Conservation (phyloP, 2,329 filamentous ascomycete genomes). For the Colletotrichum chrysophilum region DNA sequence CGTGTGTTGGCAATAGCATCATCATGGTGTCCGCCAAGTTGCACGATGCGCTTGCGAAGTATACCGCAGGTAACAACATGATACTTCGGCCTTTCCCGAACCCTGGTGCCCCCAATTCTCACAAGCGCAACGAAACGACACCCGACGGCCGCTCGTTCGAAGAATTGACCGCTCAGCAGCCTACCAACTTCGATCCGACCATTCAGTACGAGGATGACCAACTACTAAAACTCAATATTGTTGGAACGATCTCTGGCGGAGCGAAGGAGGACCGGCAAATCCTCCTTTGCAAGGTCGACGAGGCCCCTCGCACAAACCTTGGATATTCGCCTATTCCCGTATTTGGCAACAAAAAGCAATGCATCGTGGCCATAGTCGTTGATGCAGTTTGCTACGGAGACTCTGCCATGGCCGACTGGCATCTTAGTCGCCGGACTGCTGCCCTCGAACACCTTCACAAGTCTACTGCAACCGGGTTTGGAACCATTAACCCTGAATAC, state of each 20-base stretch:
- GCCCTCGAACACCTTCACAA: neutral
- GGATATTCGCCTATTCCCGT: neutral
- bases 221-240: neutral
- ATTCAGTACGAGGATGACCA: neutral
- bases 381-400: neutral
- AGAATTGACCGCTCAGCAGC: neutral
- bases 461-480: neutral
- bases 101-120: no score
- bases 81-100: neutral
- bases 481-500: neutral
- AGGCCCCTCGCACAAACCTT: neutral
- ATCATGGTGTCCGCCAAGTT: neutral
- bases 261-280: neutral
- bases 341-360: neutral
- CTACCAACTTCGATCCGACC: neutral
- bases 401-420: rapidly evolving
- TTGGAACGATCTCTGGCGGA: neutral
- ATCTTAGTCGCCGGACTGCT: neutral
- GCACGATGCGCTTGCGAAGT: neutral
- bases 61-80: neutral
- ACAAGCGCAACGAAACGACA: neutral
- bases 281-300: neutral
- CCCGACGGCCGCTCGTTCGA: neutral
- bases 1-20: neutral
- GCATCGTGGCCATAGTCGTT: neutral